phyloP scores from a whole-genome alignment of 345 rosid genomes.

The Barbarea vulgaris region DNA sequence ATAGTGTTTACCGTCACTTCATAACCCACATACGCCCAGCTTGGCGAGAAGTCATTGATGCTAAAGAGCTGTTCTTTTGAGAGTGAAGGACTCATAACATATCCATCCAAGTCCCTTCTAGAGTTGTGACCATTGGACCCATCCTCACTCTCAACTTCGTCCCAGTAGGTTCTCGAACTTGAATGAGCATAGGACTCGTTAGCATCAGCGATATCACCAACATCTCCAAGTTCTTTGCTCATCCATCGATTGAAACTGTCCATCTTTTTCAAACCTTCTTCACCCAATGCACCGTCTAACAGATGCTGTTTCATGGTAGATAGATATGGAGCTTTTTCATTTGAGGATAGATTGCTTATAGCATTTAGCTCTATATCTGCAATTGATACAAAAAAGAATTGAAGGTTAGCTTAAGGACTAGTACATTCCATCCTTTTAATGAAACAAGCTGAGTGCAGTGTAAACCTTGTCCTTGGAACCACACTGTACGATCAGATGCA shows the following conservation, averaged over 20 bases:
- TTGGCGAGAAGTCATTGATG: slow-evolving; percentile 84
- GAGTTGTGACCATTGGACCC: slow-evolving; percentile 53
- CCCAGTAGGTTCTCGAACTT: slow-evolving; percentile 67
- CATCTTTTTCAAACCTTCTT: slow-evolving; percentile 75
- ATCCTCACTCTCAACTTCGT: slow-evolving; percentile 59
- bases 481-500: slow-evolving; percentile 37
- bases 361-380: slow-evolving; percentile 46
- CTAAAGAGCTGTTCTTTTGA: slow-evolving; percentile 85
- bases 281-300: slow-evolving; percentile 51
- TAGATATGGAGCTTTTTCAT: slow-evolving; percentile 53
- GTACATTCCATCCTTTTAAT: background rate
- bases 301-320: slow-evolving; percentile 52
- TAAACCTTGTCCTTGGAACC: slow-evolving; percentile 49
- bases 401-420: slow-evolving; percentile 30
- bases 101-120: slow-evolving; percentile 57
- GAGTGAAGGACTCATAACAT: slow-evolving; percentile 67
- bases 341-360: slow-evolving; percentile 40
- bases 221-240: slow-evolving; percentile 93
- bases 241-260: slow-evolving; percentile 96
- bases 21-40: slow-evolving; percentile 68
- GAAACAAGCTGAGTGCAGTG: slow-evolving; percentile 29
- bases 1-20: slow-evolving; percentile 63
- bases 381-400: slow-evolving; percentile 28
- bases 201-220: slow-evolving; percentile 76
- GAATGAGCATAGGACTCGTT: slow-evolving; percentile 59